Percentiles rank a stretch among this genome's conserved stretches.
Conservation (phyloP, 2,329 filamentous ascomycete species). For the Phyllosticta citrichinensis region DNA sequence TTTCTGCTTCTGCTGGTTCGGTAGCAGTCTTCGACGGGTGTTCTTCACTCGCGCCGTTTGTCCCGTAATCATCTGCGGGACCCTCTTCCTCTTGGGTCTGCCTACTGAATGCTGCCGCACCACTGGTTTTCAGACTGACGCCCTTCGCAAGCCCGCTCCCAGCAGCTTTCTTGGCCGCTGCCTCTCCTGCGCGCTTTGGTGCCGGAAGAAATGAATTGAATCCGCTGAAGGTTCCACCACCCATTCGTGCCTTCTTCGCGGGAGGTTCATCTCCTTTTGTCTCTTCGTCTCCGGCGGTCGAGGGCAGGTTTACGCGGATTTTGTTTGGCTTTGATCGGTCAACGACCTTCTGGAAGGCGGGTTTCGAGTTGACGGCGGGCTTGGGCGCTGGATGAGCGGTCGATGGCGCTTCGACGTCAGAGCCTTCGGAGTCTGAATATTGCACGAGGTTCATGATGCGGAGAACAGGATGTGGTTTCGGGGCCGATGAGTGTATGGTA, state of each 20-base stretch:
- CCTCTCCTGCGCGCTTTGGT: constrained; percentile 51
- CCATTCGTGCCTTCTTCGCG: constrained; percentile 59
- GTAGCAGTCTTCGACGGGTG: background rate
- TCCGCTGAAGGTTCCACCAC: constrained; percentile 58
- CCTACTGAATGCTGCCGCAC: constrained; percentile 70
- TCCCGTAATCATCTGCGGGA: constrained; percentile 22
- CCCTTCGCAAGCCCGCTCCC: constrained; percentile 40
- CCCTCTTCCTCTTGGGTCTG: constrained; percentile 33
- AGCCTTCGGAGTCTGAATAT: constrained; percentile 70
- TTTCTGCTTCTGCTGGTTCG: constrained; percentile 43
- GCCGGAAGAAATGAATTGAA: constrained; percentile 83
- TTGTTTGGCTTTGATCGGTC: constrained; percentile 73
- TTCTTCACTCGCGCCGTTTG: constrained; percentile 15
- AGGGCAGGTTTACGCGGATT: constrained; percentile 70
- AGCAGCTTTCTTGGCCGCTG: constrained; percentile 22
- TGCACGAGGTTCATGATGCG: constrained; percentile 63
- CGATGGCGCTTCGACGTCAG: constrained; percentile 47
- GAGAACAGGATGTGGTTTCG: constrained; percentile 1
- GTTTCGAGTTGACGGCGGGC: constrained; percentile 39
- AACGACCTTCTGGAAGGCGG: constrained; percentile 68
- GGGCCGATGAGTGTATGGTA: background rate
- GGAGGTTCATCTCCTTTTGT: constrained; percentile 41
- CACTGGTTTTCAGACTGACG: constrained; percentile 72
- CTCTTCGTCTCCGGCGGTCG: constrained; percentile 28
- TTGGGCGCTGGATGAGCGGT: constrained; percentile 19